Base-by-base conservation (phyloP, 1,284 basidiomycete species). In the Fistulinella cinereoalba region DNA sequence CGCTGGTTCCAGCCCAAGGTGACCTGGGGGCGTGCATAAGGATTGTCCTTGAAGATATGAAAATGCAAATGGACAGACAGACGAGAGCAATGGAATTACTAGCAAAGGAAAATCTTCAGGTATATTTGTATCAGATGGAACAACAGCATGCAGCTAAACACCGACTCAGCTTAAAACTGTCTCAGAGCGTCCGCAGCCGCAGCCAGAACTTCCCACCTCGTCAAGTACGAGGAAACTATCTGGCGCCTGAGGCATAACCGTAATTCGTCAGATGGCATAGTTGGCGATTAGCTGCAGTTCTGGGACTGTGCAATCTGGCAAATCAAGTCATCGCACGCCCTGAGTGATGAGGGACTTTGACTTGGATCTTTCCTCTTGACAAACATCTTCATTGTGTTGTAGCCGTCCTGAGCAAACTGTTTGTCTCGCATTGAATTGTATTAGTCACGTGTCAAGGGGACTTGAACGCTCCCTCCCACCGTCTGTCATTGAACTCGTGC, bases 401-500 rank as follows among this genome's bases (percentile, higher is more conserved):
- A 52, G 8, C 34, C 32, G 25, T 27, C n/a, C n/a, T n/a, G n/a
- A n/a, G n/a, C n/a, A n/a, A n/a, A n/a, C n/a, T n/a, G n/a, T n/a
- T n/a, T n/a, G n/a, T n/a, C n/a, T n/a, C n/a, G n/a, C n/a, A n/a
- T n/a, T n/a, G n/a, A n/a, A n/a, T n/a, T 6, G 11, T 22, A 38
- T 44, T 19, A 32, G 60, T 67, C 62, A 64, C 62, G 65, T 67
- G 62, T 25, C 42, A 57, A 61, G 61, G 61, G 60, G 65, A 58
- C 56, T 52, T 49, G 47, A 57, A 53, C 53, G 51, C 55, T 54
- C 32, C 1, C 6, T 41, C 43, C 34, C 33, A 31, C 41, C 18
- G 29, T n/a, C n/a, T n/a, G n/a, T 27, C 25, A 27, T 27, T 11
- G 25, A 27, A 11, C 22, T 27, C 16, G 25, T 24, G 29, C 15